Evolutionary conservation across 1,139 yeast genomes (phyloP).

Genomic region (Sugiyamaella paludigena): DNA sequence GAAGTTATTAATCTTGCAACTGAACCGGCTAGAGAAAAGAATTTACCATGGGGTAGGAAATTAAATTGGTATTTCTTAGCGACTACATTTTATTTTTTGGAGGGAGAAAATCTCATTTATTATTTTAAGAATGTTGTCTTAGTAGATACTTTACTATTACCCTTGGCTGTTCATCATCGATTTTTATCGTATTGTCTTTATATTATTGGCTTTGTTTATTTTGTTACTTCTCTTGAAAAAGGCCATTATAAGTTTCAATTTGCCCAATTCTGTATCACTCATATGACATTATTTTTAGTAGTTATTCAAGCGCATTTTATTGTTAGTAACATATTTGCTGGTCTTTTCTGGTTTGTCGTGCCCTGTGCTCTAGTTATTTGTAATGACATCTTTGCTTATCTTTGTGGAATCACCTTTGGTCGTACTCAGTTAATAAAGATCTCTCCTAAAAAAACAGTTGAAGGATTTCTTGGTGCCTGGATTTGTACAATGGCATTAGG

Average conservation of each 20-base stretch:
- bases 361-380: slow-evolving; percentile 91
- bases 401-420: slow-evolving; percentile 97
- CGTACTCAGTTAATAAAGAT: slow-evolving; percentile 87
- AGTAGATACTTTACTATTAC: slow-evolving; percentile 41
- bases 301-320: slow-evolving; percentile 94
- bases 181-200: slow-evolving; percentile 81
- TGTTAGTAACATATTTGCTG: slow-evolving; percentile 83
- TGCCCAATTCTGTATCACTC: slow-evolving; percentile 90
- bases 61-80: slow-evolving; percentile 76
- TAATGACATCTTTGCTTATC: slow-evolving; percentile 93
- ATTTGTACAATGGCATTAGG: slow-evolving; percentile 81
- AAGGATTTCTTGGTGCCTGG: slow-evolving; percentile 98
- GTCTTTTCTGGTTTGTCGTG: slow-evolving; percentile 89
- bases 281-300: slow-evolving; percentile 86
- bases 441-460: slow-evolving; percentile 96
- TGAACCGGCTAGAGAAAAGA: slow-evolving; percentile 80
- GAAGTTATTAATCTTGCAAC: slow-evolving; percentile 85
- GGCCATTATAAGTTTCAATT: slow-evolving; percentile 90
- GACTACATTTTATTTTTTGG: slow-evolving; percentile 82
- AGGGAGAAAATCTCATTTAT: slow-evolving; percentile 77
- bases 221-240: slow-evolving; percentile 84
- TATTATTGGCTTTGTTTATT: slow-evolving; percentile 83
- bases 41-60: slow-evolving; percentile 77
- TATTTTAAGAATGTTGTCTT: slow-evolving; percentile 52
- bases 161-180: slow-evolving; percentile 66